A percentile compares a stretch with the other conserved stretches of the same genome.
phyloP scores from a whole-genome alignment of 208 protist species.

The Angomonas ambiguus region DNA sequence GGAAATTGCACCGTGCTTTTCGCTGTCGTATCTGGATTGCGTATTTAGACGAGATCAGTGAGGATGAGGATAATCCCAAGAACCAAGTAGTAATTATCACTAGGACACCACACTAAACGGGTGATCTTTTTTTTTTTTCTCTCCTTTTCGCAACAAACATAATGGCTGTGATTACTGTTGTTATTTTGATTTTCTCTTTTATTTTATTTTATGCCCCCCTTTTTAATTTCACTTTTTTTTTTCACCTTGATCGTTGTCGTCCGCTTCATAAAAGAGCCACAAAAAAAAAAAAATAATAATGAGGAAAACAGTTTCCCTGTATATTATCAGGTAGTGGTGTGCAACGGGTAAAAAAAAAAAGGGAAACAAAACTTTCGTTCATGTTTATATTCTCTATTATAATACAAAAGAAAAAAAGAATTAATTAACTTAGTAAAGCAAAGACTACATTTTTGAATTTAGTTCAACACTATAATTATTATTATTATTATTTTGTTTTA shows the following conservation, averaged over 20 bases:
- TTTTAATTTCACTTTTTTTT: constrained; percentile 12
- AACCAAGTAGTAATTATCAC: constrained; percentile 8
- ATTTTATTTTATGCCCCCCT: constrained; percentile 7
- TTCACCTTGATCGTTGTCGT: background rate
- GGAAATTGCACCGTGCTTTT: constrained; percentile 55
- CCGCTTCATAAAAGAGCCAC: background rate
- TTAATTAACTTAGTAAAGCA: background rate
- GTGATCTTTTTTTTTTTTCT: constrained; percentile 3
- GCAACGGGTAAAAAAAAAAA: background rate
- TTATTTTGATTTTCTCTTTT: background rate
- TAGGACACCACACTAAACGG: background rate
- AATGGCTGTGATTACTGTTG: constrained; percentile 12
- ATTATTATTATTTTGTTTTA: constrained; percentile 6
- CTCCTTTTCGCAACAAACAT: constrained; percentile 2
- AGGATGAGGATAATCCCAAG: constrained; percentile 30
- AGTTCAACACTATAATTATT: constrained; percentile 6
- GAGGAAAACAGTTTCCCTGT: background rate
- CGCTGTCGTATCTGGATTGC: constrained; percentile 74
- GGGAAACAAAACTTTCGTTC: background rate
- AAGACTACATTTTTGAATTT: background rate
- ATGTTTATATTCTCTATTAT: constrained; percentile 9
- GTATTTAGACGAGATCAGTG: constrained; percentile 63
- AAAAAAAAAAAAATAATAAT: constrained; percentile 2
- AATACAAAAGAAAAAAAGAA: background rate
- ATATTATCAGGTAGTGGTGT: background rate